Conservation (phyloP, 495 filamentous ascomycete species). For the Penicillium salamii region DNA sequence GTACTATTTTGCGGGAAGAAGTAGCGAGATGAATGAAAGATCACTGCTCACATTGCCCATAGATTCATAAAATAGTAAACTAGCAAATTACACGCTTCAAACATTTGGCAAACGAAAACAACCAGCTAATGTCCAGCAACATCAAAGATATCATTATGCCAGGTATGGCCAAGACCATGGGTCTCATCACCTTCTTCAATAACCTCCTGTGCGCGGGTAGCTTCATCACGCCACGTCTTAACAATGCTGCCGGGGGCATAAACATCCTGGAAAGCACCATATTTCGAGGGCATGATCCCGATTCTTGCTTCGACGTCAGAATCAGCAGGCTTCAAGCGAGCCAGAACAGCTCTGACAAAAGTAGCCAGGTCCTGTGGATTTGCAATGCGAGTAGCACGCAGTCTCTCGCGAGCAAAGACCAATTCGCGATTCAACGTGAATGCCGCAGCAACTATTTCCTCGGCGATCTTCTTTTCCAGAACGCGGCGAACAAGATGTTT, state of each 20-base stretch:
- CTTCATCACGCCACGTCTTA: conserved; percentile 83
- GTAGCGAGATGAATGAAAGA: no score
- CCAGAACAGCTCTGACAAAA: conserved; percentile 77
- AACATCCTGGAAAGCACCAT: conserved; percentile 73
- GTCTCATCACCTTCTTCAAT: conserved; percentile 54
- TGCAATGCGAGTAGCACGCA: conserved; percentile 80
- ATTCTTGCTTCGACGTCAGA: conserved; percentile 70
- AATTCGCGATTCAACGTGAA: conserved; percentile 79
- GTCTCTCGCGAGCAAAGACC: conserved; percentile 78
- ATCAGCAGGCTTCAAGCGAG: conserved; percentile 68
- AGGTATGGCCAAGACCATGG: conserved; percentile 43
- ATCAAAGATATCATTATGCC: conserved; percentile 87
- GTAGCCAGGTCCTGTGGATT: conserved; percentile 76
- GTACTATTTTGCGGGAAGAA: no score
- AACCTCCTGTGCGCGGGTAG: conserved; percentile 60
- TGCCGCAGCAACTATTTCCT: conserved; percentile 64
- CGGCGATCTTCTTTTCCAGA: conserved; percentile 74
- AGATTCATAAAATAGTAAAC: not conserved
- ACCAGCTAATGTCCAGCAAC: conserved; percentile 32
- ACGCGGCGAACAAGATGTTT: conserved; percentile 75
- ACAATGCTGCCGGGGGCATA: conserved; percentile 88
- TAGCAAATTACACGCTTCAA: not conserved
- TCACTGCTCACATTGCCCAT: not conserved
- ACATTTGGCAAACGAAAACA: not conserved
- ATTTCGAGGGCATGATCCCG: conserved; percentile 59